Base-by-base conservation (phyloP, 2,329 filamentous ascomycete species). In the Colletotrichum incanum region DNA sequence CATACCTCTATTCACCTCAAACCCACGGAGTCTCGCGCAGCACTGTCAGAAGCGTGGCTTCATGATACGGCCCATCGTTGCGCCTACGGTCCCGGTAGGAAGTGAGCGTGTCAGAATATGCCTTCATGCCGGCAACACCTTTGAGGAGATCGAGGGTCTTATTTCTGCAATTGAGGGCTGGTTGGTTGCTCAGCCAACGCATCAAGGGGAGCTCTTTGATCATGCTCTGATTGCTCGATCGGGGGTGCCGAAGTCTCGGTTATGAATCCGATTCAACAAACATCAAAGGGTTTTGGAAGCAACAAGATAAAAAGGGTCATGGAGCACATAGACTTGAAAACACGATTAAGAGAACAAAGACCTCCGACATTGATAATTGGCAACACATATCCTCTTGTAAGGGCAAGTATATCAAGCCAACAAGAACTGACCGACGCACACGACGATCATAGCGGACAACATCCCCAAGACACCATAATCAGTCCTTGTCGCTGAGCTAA, bases 41-140 rank as follows among this genome's bases (percentile, higher is more conserved):
- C 82, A 86, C 66, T 93, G 92, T 66, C 92, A 93, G 79, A 76
- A 83, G 4, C 79, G 81, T 0, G 90, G 90, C 0, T 90, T 89
- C 67, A 83, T 91, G 54, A 88, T 93, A 0, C 85, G 92, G 2
- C 86, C 91, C 0, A 93, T 94, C 20, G 90, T 93, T 70, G 85
- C 91, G 1, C 92, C 92, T 0, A 94, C 92, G 0, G 91, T 94
- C 2, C 90, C 91, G 0, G 80, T 78, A 2, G 91, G 92, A 0
- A 88, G 84, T 6, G 90, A 93, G 77, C 83, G 92, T 14, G 88
- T 94, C 0, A 83, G 92, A 11, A 84, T 94, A 0, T 93, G 92
- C 78, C 78, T 94, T 2, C 92, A 94, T 79, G 90, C 91, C 0
- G 89, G 87, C 0, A 94, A 94, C 73, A 91, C 88, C 0, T 71